Percentiles rank a stretch among this genome's conserved stretches.
Conservation (phyloP, 495 filamentous ascomycete genomes). For the Daldinia concentrica region DNA sequence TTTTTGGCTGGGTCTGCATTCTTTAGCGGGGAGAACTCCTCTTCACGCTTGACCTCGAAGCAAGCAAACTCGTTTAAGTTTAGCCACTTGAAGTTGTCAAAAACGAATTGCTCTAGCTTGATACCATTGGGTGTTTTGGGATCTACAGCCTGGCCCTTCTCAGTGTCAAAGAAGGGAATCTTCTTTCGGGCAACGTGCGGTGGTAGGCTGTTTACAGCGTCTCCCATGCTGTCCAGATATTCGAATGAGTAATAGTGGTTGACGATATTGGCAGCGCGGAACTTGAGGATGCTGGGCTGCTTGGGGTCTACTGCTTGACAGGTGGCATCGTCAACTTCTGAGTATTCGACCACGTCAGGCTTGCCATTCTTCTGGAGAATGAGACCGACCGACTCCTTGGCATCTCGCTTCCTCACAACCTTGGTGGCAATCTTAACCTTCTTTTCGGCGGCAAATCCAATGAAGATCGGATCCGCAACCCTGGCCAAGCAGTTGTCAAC, state of each 20-base stretch:
- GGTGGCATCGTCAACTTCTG: constrained; percentile 88
- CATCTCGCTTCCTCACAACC: constrained; percentile 97
- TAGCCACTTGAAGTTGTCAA: constrained; percentile 95
- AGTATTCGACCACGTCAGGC: constrained; percentile 99
- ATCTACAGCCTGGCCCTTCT: constrained; percentile 81
- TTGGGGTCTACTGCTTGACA: constrained; percentile 89
- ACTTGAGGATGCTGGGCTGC: constrained; percentile 85
- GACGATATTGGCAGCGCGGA: constrained; percentile 98
- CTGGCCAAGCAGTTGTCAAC: constrained; percentile 99
- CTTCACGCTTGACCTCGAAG: constrained; percentile 94
- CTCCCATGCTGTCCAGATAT: constrained; percentile 90
- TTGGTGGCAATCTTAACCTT: constrained; percentile 97
- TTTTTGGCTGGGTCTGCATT: constrained; percentile 84
- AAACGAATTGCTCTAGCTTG: constrained; percentile 99
- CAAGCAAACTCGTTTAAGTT: constrained; percentile 89
- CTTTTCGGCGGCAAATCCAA: constrained; percentile 89
- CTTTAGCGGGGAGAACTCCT: constrained; percentile 98
- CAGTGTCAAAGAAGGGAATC: constrained; percentile 84
- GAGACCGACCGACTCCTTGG: constrained; percentile 94
- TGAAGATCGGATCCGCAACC: constrained; percentile 94
- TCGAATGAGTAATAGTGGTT: constrained; percentile 99
- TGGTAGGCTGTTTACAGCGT: constrained; percentile 84
- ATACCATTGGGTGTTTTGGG: constrained; percentile 95
- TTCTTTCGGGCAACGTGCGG: constrained; percentile 99
- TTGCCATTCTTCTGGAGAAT: constrained; percentile 95